Evolutionary conservation across 2,329 filamentous ascomycete species (phyloP).

Genomic region (Fusarium austroafricanum): DNA sequence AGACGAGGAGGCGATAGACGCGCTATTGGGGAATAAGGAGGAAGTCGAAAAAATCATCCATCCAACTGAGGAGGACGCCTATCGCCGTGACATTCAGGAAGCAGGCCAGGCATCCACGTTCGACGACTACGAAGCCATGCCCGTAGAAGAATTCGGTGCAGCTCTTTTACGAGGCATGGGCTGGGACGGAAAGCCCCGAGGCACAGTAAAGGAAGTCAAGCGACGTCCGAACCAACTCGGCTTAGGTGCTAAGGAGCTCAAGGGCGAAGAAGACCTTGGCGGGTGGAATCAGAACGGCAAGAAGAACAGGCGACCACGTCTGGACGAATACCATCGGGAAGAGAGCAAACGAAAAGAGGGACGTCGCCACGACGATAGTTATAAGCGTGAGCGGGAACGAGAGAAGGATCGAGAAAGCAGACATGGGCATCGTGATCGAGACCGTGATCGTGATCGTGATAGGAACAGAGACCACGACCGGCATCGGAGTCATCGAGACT

Average conservation of each 20-base stretch:
- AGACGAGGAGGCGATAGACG: slow-evolving; percentile 71
- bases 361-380: slow-evolving; percentile 57
- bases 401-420: slow-evolving; percentile 53
- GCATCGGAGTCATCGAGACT: slow-evolving; percentile 40
- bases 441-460: slow-evolving; percentile 41
- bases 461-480: slow-evolving; percentile 37
- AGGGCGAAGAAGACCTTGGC: slow-evolving; percentile 77
- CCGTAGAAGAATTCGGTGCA: slow-evolving; percentile 94
- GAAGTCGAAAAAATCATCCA: slow-evolving; percentile 64
- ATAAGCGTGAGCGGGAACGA: slow-evolving; percentile 58
- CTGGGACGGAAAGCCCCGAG: slow-evolving; percentile 79
- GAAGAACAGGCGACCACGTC: slow-evolving; percentile 56
- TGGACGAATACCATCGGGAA: slow-evolving; percentile 63
- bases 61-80: slow-evolving; percentile 73
- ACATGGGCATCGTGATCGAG: slow-evolving; percentile 51
- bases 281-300: slow-evolving; percentile 80
- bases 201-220: slow-evolving; percentile 71
- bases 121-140: slow-evolving; percentile 87
- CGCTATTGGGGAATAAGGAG: slow-evolving; percentile 69
- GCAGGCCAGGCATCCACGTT: slow-evolving; percentile 82
- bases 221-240: slow-evolving; percentile 84
- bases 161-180: slow-evolving; percentile 93
- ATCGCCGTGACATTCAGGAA: slow-evolving; percentile 74
- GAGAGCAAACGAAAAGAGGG: slow-evolving; percentile 59
- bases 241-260: slow-evolving; percentile 86